Evolutionary conservation across 2,329 filamentous ascomycete species (phyloP).

Genomic region (Alternaria sp.): DNA sequence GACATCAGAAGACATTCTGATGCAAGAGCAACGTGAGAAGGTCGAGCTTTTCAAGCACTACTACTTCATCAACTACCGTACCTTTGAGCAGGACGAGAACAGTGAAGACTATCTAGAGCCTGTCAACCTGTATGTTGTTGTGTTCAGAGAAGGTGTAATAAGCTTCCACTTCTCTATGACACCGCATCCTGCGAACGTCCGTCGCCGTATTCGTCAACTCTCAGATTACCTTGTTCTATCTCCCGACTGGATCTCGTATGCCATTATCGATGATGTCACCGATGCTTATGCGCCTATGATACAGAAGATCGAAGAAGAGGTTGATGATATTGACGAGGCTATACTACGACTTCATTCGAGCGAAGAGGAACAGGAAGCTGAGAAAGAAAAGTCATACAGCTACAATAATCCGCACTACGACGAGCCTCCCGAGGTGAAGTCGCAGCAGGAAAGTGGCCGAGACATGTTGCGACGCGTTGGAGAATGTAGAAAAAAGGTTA

Average conservation of each 20-base stretch:
- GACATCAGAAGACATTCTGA: constrained; percentile 95
- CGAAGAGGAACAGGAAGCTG: constrained; percentile 45
- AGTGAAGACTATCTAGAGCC: constrained; percentile 93
- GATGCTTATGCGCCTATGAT: constrained; percentile 95
- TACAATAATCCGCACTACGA: constrained; percentile 47
- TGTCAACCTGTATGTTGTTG: constrained; percentile 96
- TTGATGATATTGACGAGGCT: constrained; percentile 94
- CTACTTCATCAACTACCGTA: constrained; percentile 98
- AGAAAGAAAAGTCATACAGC: constrained; percentile 34
- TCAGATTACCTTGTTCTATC: constrained; percentile 93
- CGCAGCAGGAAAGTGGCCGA: constrained; percentile 60
- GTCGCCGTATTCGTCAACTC: constrained; percentile 89
- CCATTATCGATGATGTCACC: constrained; percentile 97
- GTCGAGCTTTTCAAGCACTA: constrained; percentile 97
- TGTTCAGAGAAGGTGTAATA: constrained; percentile 93
- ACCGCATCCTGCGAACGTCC: constrained; percentile 94
- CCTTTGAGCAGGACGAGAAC: constrained; percentile 92
- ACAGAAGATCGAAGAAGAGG: constrained; percentile 91
- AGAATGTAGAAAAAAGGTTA: constrained; percentile 95
- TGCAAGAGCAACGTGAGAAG: constrained; percentile 97
- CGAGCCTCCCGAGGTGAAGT: constrained; percentile 52
- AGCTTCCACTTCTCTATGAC: constrained; percentile 98
- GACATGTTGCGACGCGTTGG: constrained; percentile 94
- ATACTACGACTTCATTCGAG: constrained; percentile 83
- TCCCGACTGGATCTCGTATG: constrained; percentile 98